Conservation (phyloP, 2,329 filamentous ascomycete species). For the Neofusicoccum cordaticola region DNA sequence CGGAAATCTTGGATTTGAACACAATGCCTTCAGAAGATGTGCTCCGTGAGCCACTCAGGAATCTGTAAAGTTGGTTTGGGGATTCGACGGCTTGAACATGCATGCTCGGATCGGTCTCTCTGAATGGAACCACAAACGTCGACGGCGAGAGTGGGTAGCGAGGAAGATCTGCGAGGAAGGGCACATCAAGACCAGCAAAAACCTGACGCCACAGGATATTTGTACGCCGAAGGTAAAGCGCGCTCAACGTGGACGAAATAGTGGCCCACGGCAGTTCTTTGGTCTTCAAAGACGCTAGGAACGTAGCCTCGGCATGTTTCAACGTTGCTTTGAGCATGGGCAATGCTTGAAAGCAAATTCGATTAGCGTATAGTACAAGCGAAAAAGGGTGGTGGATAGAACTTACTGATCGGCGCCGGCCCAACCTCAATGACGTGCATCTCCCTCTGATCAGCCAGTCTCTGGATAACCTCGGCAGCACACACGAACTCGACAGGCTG, state of each 20-base stretch:
- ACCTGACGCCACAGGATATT: not conserved
- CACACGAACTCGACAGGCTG: not conserved
- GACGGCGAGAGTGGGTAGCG: slow-evolving; percentile 6
- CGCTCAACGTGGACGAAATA: not conserved
- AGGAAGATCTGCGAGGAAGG: not conserved
- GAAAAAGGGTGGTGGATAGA: too few relatives aligned
- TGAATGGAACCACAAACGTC: not conserved
- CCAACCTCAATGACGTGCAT: not conserved
- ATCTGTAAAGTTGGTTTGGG: too few relatives aligned
- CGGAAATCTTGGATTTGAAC: not conserved
- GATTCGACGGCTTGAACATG: too few relatives aligned
- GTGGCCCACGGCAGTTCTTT: not conserved
- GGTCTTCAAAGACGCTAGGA: not conserved
- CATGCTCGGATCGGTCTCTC: not conserved
- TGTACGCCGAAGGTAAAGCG: not conserved
- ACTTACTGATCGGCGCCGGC: not conserved
- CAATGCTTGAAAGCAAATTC: not conserved
- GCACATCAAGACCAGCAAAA: not conserved
- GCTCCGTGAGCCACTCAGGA: not conserved
- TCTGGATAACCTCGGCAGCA: not conserved
- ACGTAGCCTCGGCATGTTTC: not conserved
- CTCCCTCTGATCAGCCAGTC: not conserved
- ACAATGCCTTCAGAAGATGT: not conserved
- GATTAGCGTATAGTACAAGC: too few relatives aligned
- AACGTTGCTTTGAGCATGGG: slow-evolving; percentile 14